A percentile compares a stretch with the other conserved stretches of the same genome.
Evolutionary conservation across 768 basidiomycete genomes (phyloP).

Genomic region (Panus rudis): DNA sequence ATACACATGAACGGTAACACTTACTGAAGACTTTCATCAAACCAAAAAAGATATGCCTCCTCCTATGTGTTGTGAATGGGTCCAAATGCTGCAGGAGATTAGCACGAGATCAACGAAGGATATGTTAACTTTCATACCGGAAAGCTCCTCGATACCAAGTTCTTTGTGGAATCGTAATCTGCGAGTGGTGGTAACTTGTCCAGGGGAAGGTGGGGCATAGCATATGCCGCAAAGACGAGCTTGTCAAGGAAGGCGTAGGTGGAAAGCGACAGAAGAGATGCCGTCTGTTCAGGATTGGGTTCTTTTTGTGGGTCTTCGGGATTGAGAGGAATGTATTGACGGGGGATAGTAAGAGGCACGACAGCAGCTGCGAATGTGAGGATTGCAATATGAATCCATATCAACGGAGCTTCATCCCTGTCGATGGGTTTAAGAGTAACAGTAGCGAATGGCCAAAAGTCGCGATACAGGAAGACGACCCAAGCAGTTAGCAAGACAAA

Average conservation of each 20-base stretch:
- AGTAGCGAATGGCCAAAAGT: constrained; percentile 33
- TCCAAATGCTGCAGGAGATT: constrained; percentile 25
- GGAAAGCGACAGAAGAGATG: constrained; percentile 33
- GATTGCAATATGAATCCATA: constrained; percentile 32
- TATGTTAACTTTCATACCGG: constrained; percentile 9
- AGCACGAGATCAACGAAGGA: background rate
- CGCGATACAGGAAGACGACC: constrained; percentile 30
- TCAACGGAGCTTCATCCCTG: constrained; percentile 22
- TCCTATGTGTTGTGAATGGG: constrained; percentile 26
- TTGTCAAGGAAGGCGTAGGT: constrained; percentile 35
- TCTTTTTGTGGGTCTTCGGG: constrained; percentile 18
- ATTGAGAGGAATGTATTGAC: constrained; percentile 34
- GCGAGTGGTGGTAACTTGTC: constrained; percentile 29
- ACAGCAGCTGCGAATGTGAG: constrained; percentile 28
- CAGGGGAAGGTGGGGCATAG: constrained; percentile 24
- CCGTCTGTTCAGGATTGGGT: constrained; percentile 39
- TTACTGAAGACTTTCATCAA: constrained; percentile 23
- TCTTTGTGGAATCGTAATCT: constrained; percentile 23
- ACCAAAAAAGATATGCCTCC: constrained; percentile 28
- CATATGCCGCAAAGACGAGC: constrained; percentile 24
- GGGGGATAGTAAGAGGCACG: constrained; percentile 32
- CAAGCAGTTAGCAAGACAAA: constrained; percentile 27
- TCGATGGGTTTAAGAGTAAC: constrained; percentile 28
- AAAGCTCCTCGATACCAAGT: constrained; percentile 20
- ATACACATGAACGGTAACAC: background rate